Evolutionary conservation across 2,329 filamentous ascomycete species (phyloP).

Genomic region (Alternaria solani): DNA sequence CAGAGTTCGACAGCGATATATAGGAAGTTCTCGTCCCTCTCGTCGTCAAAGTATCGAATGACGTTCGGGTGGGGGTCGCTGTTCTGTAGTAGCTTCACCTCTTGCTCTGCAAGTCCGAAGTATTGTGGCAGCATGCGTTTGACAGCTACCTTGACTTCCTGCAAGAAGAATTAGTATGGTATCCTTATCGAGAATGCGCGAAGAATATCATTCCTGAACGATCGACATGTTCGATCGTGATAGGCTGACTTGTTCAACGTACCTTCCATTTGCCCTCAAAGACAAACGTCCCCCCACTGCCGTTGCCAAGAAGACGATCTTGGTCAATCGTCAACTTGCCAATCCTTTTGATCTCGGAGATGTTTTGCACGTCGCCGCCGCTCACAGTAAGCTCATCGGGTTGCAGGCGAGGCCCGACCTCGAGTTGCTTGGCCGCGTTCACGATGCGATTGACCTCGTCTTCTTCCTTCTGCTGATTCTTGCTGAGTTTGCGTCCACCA

Average conservation of each 20-base stretch:
- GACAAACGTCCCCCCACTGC: slow-evolving; percentile 96
- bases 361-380: slow-evolving; percentile 56
- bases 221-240: neutral
- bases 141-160: slow-evolving; percentile 87
- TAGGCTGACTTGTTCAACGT: slow-evolving; percentile 18
- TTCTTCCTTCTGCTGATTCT: slow-evolving; percentile 49
- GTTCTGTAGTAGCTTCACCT: slow-evolving; percentile 87
- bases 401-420: slow-evolving; percentile 43
- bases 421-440: slow-evolving; percentile 52
- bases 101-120: slow-evolving; percentile 92
- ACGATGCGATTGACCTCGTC: slow-evolving; percentile 50
- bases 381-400: slow-evolving; percentile 52
- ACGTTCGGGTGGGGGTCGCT: slow-evolving; percentile 97
- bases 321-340: slow-evolving; percentile 68
- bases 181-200: neutral
- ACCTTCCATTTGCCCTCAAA: slow-evolving; percentile 90
- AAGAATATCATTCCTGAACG: neutral
- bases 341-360: slow-evolving; percentile 63
- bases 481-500: slow-evolving; percentile 57
- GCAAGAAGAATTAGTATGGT: slow-evolving; percentile 11
- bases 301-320: slow-evolving; percentile 70
- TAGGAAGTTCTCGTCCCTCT: slow-evolving; percentile 86
- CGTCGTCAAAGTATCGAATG: slow-evolving; percentile 94
- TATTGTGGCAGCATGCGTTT: slow-evolving; percentile 97
- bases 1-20: slow-evolving; percentile 97